Evolutionary conservation across 1,139 yeast genomes (phyloP), one percentile per base, ranked within the genome.

Genomic region (Geotrichum klebahnii): DNA sequence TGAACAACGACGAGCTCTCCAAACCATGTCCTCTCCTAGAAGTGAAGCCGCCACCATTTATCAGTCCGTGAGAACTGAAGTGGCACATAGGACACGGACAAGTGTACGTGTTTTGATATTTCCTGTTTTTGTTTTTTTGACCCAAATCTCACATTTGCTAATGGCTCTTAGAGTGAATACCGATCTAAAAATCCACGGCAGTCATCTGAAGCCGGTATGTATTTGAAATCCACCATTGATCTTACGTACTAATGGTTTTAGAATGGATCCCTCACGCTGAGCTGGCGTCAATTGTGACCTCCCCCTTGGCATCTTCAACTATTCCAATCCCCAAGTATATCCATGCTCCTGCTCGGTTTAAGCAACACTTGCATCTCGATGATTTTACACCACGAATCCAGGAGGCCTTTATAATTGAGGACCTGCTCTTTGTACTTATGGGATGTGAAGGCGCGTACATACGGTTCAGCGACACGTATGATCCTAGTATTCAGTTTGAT

Each of bases 401-500:
- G 63, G 96, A 88, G 62, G 82, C 84, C 0, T 71, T 83, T 17
- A 75, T 90, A 1, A 73, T 85, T 28, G 76, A 79, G 54, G 98
- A 92, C 63, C 65, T 89, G 12, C 61, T 88, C 19, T 78, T 76
- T 58, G 81, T 85, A 1, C 67, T 92, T 23, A 60, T 82, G 46
- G 97, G 97, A 0, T 70, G 79, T 39, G 96, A 89, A 64, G 97
- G 97, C 0, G 73, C 74, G 32, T 88, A 84, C 59, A 79, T 92
- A 24, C 72, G 90, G 41, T 86, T 78, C 61, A 75, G 82, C 40
- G 85, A 80, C 46, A 72, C 74, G 26, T 86, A 78, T 59, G 79
- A 81, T 59, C 79, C 80, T 0, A 51, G 56, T 3, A 55, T 59
- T 10, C 64, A 61, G 47, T 58, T 60, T 22, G 70, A 67, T 48